Base-by-base conservation (phyloP, 345 rosid genomes). In the Geranium rotundifolium region DNA sequence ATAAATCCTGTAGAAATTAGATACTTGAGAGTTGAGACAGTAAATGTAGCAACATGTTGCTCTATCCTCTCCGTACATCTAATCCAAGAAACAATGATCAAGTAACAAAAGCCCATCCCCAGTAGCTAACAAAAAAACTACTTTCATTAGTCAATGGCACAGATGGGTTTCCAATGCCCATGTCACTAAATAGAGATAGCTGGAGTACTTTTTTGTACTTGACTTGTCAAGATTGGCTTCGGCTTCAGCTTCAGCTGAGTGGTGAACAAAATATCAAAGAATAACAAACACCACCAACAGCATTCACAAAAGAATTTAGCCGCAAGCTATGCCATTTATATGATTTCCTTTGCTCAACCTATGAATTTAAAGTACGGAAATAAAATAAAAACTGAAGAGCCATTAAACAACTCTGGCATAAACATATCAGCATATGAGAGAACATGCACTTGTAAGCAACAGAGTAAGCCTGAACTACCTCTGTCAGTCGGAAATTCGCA, bases 351-450 rank as follows among this genome's bases (percentile, higher is more conserved):
- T 72, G 64, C 65, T 72, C 68, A 60, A 19, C 58, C 68, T 76
- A 56, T 67, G 54, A 69, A 7, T 60, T 65, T 9, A 49, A 17
- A 31, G 4, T 8, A 20, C 16, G 8, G 55, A 61, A 10, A 41
- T 60, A 14, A 65, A 65, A 29, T 58, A n/a, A 20, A 34, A 69
- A 71, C 66, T 31, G 23, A 56, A 63, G 52, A 61, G 56, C 62
- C 19, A 69, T 57, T 56, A 52, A 61, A 55, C 56, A 65, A 46
- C 67, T 39, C 63, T 65, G 54, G 76, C 65, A 63, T 23, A 61
- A 67, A 9, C 69, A 73, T 77, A 71, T 64, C 70, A 41, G 67
- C 57, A 63, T 66, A 63, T 66, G 73, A 59, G 58, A 57, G 58
- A 19, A 37, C 76, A 54, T 58, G 63, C 63, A 37, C 68, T 55